Evolutionary conservation across 1,284 basidiomycete genomes (phyloP), one percentile per base, ranked within the genome.

Genomic region (Kalmanozyma brasiliensis): DNA sequence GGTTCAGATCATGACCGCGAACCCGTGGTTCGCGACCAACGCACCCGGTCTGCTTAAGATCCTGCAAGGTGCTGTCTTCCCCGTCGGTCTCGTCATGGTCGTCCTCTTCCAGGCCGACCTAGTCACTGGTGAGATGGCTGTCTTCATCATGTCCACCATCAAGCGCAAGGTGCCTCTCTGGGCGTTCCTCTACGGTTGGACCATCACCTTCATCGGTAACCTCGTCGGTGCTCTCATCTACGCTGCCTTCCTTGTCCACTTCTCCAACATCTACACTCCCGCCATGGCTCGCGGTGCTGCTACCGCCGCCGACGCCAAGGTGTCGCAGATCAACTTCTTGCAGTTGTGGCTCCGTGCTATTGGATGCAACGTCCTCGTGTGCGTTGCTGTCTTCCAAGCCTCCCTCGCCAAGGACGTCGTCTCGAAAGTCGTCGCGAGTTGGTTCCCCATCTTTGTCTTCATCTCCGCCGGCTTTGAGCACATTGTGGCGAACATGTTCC

Each of bases 371-470:
- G 90, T 89, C 87, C 84, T 91, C 2, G 90, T 91, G 32, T 89
- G 86, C 66, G 83, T 90, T n/a, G 90, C 90, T 4, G 85, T 91
- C 52, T 91, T 90, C 89, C 90, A 90, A 88, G 87, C 88, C 0
- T 84, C 88, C n/a, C 87, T 87, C 16, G 88, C 90, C 8, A 87
- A 82, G 47, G 90, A 91, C 9, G 89, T 89, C 0, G 79, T 89
- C 9, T 90, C 89, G 11, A 91, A 91, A 86, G 86, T 91, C 37
- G 83, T 89, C 53, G 87, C 88, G 0, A 85, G 87, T 38, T 91
- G 89, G 88, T 87, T 91, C 58, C 90, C 90, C 8, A 90, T 91
- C 63, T 90, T 89, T 86, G 87, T 89, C 32, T 91, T 91, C 75
- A 81, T 83, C n/a, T 63, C 81, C 0, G 88, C 88, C 58, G 86